Conservation (phyloP, 805 yeast species). For the Hanseniaspora guilliermondii region DNA sequence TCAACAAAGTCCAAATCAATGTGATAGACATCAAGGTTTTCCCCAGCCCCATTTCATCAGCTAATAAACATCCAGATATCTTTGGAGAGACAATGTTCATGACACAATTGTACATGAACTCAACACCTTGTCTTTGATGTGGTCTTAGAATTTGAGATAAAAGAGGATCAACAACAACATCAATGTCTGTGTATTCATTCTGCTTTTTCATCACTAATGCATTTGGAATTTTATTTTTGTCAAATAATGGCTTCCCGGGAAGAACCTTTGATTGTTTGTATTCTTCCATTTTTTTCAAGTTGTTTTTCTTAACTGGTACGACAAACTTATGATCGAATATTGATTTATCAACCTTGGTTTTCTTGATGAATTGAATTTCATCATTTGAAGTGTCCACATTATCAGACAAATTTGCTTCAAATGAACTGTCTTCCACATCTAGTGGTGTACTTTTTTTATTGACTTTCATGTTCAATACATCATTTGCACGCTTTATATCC, state of each 20-base stretch:
- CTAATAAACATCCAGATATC: constrained; percentile 62
- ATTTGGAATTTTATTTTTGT: constrained; percentile 25
- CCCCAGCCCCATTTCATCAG: constrained; percentile 97
- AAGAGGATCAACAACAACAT: constrained; percentile 50
- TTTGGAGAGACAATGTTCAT: constrained; percentile 47
- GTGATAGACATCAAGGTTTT: constrained; percentile 79
- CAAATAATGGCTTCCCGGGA: constrained; percentile 24
- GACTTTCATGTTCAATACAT: background rate
- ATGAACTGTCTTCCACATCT: constrained; percentile 5
- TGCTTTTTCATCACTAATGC: constrained; percentile 34
- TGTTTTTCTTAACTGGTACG: background rate
- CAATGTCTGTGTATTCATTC: constrained; percentile 25
- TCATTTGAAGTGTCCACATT: background rate
- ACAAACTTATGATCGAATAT: background rate
- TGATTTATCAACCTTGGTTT: background rate
- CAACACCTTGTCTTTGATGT: constrained; percentile 78
- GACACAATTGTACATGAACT: constrained; percentile 69
- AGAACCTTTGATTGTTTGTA: background rate
- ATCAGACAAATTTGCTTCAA: background rate
- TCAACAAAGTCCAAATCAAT: constrained; percentile 68
- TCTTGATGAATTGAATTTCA: background rate
- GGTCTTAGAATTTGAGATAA: constrained; percentile 48
- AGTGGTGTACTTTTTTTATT: constrained; percentile 5
- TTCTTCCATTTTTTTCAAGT: background rate
- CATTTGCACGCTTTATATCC: background rate